A percentile compares a stretch with the other conserved stretches of the same genome.
These are phyloP conservation scores for Prinsepia uniflora DNA, from an alignment of 306 rosid species.

Conservation along the genomic window DNA sequence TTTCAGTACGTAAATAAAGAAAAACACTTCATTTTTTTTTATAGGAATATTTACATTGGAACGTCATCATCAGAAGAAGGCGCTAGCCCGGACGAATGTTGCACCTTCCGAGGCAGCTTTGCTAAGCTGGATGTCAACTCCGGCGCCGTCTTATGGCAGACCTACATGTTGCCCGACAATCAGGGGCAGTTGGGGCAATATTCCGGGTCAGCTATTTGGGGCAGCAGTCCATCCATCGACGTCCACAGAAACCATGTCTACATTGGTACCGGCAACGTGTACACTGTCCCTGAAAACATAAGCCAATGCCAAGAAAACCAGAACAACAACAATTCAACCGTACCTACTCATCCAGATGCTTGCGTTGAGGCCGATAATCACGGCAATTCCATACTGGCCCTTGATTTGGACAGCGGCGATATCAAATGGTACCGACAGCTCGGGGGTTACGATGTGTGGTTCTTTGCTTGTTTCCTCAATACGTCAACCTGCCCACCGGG, in stretches of 20 bases:
- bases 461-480: constrained; percentile 32
- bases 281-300: constrained; percentile 40
- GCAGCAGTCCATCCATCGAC: constrained; percentile 72
- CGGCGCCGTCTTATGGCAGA: constrained; percentile 53
- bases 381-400: constrained; percentile 57
- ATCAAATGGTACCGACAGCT: constrained; percentile 51
- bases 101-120: constrained; percentile 59
- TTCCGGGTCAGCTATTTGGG: constrained; percentile 66
- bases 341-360: constrained; percentile 29
- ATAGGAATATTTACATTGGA: constrained; percentile 35
- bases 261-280: constrained; percentile 58
- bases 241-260: constrained; percentile 31
- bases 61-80: constrained; percentile 44
- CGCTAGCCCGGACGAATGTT: constrained; percentile 32
- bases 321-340: constrained; percentile 33
- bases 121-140: constrained; percentile 27
- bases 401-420: constrained; percentile 47
- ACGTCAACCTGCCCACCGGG: constrained; percentile 47
- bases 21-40: no score
- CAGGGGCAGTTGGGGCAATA: constrained; percentile 25
- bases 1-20: no score
- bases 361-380: constrained; percentile 59
- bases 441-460: constrained; percentile 73
- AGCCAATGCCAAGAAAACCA: constrained; percentile 42
- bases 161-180: constrained; percentile 55